A percentile compares a stretch with the other conserved stretches of the same genome.
Conservation (phyloP, 306 rosid species). For the Casuarina glauca region DNA sequence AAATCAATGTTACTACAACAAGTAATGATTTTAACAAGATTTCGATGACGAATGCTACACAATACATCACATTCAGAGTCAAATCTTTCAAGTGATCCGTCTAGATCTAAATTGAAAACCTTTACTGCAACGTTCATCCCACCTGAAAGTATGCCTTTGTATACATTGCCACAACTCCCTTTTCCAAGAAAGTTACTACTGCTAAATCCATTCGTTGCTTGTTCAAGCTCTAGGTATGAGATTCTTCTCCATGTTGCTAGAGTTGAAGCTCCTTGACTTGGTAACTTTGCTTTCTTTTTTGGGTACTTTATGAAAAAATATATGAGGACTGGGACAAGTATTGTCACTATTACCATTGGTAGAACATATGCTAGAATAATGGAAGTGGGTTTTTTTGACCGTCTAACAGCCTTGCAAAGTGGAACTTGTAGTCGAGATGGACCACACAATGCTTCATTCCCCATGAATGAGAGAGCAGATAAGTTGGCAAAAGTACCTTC, state of each 20-base stretch:
- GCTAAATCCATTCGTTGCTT: slow-evolving; percentile 18
- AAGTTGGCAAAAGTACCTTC: slow-evolving; percentile 21
- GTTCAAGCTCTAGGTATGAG: slow-evolving; percentile 18
- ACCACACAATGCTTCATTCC: slow-evolving; percentile 34
- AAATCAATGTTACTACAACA: background rate
- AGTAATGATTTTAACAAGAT: background rate
- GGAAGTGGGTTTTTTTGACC: background rate
- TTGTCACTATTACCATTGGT: background rate
- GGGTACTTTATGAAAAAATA: background rate
- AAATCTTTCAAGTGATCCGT: background rate
- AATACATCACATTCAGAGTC: background rate
- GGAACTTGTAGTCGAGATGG: slow-evolving; percentile 8
- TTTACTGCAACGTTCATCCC: slow-evolving; percentile 2
- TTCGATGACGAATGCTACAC: background rate
- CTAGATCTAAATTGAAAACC: background rate
- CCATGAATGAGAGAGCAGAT: slow-evolving; percentile 25
- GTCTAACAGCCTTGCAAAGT: slow-evolving; percentile 12
- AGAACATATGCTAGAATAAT: background rate
- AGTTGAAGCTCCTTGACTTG: background rate
- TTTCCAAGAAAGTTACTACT: slow-evolving; percentile 1
- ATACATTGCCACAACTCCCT: no score
- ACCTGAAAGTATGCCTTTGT: background rate
- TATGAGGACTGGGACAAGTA: background rate
- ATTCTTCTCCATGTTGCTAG: slow-evolving; percentile 12
- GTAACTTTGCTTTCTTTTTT: background rate